Evolutionary conservation across 495 filamentous ascomycete genomes (phyloP), one percentile per base, ranked within the genome.

Genomic region (Penicillium tannophilum): DNA sequence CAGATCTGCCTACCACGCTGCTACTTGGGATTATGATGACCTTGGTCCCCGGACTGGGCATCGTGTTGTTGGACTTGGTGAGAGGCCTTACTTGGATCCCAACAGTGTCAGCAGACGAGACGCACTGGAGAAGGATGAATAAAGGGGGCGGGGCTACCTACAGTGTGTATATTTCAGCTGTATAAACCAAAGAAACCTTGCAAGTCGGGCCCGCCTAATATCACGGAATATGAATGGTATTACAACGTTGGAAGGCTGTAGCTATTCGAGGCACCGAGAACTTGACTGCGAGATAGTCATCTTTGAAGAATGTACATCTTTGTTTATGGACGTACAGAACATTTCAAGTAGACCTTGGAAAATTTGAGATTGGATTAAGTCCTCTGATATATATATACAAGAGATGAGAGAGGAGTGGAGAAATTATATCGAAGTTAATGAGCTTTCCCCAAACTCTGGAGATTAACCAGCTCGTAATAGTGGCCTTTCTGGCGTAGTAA

Each of bases 381-480:
- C 33, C 9, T 36, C 39, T 6, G 4, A 4, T 41, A 41, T 41
- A 12, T 41, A 12, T 41, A 8, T 41, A 41, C 39, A 41, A 41
- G 36, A 39, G 39, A 41, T 41, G 39, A 41, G 39, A 41, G 12
- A 41, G n/a, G 39, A 41, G 39, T 36, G 14, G 14, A 41, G 5
- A n/a, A n/a, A n/a, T 41, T 41, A 4, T n/a, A 6, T 17, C 1
- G 39, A 17, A 30, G 63, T 70, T 55, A 76, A 33, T 65, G 58
- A 50, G 69, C 79, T 72, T 88, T 90, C 63, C 85, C 88, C 61
- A 95, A 67, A 72, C 86, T 90, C 78, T 95, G 91, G 68, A 93
- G 69, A 63, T 86, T 87, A 23, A 92, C 90, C 62, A 93, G 72
- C 70, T 93, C 90, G 46, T 75, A 86, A 68, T 94, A 94, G 39